phyloP scores from a whole-genome alignment of 768 basidiomycete species.

The Suillus cothurnatus region DNA sequence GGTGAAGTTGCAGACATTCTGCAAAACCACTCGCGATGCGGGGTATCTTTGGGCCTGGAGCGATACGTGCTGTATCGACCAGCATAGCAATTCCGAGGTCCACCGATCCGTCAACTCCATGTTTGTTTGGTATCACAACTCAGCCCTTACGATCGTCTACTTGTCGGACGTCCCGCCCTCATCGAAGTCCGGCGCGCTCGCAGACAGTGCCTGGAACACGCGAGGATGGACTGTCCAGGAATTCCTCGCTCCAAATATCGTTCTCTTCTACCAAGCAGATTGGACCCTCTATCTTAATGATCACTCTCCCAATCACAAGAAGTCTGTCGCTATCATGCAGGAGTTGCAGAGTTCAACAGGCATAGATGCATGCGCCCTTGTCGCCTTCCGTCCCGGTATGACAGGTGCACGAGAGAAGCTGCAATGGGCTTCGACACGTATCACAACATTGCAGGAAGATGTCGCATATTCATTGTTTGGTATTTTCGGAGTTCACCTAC shows the following conservation, averaged over 20 bases:
- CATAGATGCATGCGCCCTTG: background rate
- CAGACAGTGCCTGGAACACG: background rate
- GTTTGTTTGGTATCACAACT: constrained; percentile 5
- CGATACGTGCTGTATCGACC: constrained; percentile 19
- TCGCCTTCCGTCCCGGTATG: background rate
- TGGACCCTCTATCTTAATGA: background rate
- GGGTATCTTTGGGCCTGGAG: constrained; percentile 11
- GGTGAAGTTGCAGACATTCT: constrained; percentile 8
- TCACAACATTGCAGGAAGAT: constrained; percentile 5
- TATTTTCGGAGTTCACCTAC: constrained; percentile 3
- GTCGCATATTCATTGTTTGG: constrained; percentile 9
- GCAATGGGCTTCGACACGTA: constrained; percentile 2
- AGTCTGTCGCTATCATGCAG: background rate
- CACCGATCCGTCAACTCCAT: constrained; percentile 4
- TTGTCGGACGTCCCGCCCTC: constrained; percentile 4
- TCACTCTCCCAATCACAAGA: background rate
- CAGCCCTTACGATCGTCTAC: constrained; percentile 7
- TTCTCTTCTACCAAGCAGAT: constrained; percentile 4
- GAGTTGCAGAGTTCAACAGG: background rate
- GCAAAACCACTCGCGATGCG: background rate
- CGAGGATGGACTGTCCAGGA: constrained; percentile 9
- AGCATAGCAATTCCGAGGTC: constrained; percentile 13
- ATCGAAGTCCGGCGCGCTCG: background rate
- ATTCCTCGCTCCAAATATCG: background rate
- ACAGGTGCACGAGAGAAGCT: background rate